A percentile compares a stretch with the other conserved stretches of the same genome.
Conservation (phyloP, 2,329 filamentous ascomycete genomes). For the Teratosphaeria gauchensis region DNA sequence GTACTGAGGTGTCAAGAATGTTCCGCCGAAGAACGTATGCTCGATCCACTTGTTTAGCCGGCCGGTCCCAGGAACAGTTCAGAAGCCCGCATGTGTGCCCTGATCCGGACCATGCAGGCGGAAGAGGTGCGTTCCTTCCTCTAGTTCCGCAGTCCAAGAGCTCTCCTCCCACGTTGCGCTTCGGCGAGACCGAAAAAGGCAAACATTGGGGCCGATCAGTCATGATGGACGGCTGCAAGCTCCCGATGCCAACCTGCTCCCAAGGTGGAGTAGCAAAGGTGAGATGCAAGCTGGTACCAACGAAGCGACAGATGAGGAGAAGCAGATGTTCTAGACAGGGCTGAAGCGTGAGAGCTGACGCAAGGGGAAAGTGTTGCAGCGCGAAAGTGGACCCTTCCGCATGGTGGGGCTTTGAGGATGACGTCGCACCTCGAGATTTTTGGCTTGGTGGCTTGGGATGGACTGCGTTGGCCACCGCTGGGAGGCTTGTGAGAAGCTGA, state of each 20-base stretch:
- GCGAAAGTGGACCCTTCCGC: not conserved
- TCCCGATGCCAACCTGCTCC: too few species aligned
- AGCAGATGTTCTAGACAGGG: not conserved
- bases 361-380: not conserved
- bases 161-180: not conserved
- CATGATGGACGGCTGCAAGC: not conserved
- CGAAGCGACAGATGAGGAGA: not conserved
- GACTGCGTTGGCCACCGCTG: not conserved
- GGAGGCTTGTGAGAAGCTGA: not conserved
- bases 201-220: not conserved
- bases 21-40: not conserved
- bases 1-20: not conserved
- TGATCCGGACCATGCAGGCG: not conserved
- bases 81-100: not conserved
- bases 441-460: not conserved
- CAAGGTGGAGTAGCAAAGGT: not conserved
- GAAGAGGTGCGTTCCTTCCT: not conserved
- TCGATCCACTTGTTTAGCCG: not conserved
- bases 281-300: not conserved
- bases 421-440: not conserved
- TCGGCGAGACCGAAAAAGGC: not conserved
- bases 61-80: not conserved
- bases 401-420: not conserved
- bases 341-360: not conserved
- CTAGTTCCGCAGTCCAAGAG: not conserved